A percentile compares a stretch with the other conserved stretches of the same genome.
These are phyloP conservation scores for Citrus glauca DNA, from an alignment of 345 rosid genomes.

Conservation along the genomic window DNA sequence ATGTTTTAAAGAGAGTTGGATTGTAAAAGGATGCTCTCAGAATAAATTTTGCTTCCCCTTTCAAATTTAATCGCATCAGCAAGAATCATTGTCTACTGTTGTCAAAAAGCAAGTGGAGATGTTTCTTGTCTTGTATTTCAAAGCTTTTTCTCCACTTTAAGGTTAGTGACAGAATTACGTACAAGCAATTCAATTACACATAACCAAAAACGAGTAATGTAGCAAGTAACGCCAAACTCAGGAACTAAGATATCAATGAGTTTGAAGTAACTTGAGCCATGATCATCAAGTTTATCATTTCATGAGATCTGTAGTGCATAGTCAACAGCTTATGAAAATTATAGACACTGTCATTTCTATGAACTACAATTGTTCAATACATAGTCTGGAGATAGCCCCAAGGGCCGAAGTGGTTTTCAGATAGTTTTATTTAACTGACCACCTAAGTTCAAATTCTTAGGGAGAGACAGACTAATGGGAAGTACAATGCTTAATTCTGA, in stretches of 20 bases:
- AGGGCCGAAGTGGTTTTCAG: no score
- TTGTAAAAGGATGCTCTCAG: conserved; percentile 15
- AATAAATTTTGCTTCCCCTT: conserved; percentile 12
- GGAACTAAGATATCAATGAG: background rate
- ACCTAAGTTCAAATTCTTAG: no score
- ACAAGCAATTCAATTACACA: background rate
- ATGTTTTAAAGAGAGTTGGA: conserved; percentile 5
- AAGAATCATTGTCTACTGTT: background rate
- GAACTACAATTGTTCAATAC: background rate
- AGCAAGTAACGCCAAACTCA: background rate
- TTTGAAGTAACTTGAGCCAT: background rate
- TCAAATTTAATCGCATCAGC: background rate
- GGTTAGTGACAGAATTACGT: background rate
- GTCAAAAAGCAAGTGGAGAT: background rate
- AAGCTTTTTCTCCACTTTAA: background rate
- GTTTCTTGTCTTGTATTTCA: background rate
- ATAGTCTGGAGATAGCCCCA: no score
- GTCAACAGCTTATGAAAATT: background rate
- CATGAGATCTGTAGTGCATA: background rate
- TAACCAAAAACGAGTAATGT: no score
- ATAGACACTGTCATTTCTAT: background rate
- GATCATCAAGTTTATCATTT: background rate
- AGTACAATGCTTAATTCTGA: conserved; percentile 38
- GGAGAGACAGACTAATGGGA: background rate
- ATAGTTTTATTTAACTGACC: no score